Percentiles rank a stretch among this genome's conserved stretches.
These are phyloP conservation scores for Nowakowskiella sp. DNA, from an alignment of 192 early-diverging fungal genomes.

Conservation along the genomic window DNA sequence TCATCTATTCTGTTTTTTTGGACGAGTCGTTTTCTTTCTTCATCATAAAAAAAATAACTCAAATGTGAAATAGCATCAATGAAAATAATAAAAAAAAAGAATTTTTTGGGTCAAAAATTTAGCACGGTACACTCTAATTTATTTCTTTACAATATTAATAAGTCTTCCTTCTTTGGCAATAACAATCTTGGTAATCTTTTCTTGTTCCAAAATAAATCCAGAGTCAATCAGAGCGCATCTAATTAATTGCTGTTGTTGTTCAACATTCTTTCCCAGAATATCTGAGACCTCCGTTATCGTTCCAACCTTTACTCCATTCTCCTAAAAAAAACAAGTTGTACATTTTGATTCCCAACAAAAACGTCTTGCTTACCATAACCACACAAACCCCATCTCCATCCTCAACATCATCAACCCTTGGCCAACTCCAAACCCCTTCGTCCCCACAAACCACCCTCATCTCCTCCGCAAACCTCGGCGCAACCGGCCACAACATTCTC, in stretches of 20 bases:
- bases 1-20: not conserved
- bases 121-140: conserved; percentile 4
- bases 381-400: conserved; percentile 12
- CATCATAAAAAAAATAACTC: not conserved
- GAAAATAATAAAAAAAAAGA: too few relatives aligned
- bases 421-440: conserved; percentile 8
- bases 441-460: conserved; percentile 7
- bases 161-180: conserved; percentile 64
- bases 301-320: conserved; percentile 74
- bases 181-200: conserved; percentile 48
- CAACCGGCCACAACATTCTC: conserved; percentile 27
- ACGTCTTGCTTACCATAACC: conserved; percentile 11
- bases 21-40: not conserved
- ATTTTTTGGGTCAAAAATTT: not conserved
- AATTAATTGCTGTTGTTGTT: conserved; percentile 37
- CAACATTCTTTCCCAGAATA: conserved; percentile 20
- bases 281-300: conserved; percentile 39
- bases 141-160: conserved; percentile 69
- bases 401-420: conserved; percentile 6
- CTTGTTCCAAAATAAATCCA: too few relatives aligned
- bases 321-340: conserved; percentile 22
- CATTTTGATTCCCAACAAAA: not conserved
- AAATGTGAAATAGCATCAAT: too few relatives aligned
- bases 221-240: conserved; percentile 21
- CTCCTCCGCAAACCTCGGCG: conserved; percentile 21